Percentiles rank a stretch among this genome's conserved stretches.
Conservation (phyloP, 2,329 filamentous ascomycete genomes). For the Diplodia mutila region DNA sequence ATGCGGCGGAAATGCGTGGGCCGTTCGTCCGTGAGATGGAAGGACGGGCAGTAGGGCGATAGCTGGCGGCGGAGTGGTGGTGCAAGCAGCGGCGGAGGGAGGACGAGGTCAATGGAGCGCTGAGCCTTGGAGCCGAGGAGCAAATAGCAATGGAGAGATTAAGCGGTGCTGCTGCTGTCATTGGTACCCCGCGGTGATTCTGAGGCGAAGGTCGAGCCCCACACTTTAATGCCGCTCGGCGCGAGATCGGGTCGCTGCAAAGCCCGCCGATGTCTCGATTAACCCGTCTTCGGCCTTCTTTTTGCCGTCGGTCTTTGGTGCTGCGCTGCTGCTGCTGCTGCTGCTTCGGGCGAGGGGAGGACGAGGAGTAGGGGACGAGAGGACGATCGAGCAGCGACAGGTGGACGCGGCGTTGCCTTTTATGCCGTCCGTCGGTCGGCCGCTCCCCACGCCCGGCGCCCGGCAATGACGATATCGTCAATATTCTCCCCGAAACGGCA, state of each 20-base stretch:
- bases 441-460: not conserved
- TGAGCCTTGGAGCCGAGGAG: not conserved
- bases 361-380: not conserved
- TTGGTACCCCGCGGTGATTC: not conserved
- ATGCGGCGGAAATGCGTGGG: constrained; percentile 8
- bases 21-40: not conserved
- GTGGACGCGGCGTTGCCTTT: not conserved
- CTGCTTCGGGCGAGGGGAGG: not conserved
- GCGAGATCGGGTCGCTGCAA: constrained; percentile 20
- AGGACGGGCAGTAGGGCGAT: not conserved
- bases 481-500: constrained; percentile 14
- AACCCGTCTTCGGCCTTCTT: not conserved
- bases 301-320: not conserved
- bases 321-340: not conserved
- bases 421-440: not conserved
- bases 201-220: constrained; percentile 2
- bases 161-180: not conserved
- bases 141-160: constrained; percentile 8
- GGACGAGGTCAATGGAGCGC: not conserved
- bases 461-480: constrained; percentile 12
- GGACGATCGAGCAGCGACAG: not conserved
- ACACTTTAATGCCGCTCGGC: constrained; percentile 7
- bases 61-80: not conserved
- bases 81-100: not conserved
- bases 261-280: not conserved